Conservation (phyloP, 805 yeast genomes). For the Wickerhamiella sergipiensis region DNA sequence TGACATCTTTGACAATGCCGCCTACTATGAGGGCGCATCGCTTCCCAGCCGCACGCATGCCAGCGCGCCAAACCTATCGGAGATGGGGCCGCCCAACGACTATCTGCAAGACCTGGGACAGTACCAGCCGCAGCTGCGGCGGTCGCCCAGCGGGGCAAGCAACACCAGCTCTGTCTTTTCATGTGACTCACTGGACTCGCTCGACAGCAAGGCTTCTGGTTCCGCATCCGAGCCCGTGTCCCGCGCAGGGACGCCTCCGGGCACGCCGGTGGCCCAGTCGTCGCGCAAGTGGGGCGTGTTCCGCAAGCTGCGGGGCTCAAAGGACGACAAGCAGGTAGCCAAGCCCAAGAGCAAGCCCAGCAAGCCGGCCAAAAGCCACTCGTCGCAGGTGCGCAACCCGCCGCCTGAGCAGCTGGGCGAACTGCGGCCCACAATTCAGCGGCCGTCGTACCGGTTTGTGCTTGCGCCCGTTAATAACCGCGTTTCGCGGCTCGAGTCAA, state of each 20-base stretch:
- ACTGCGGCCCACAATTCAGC: constrained; percentile 20
- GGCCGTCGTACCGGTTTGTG: constrained; percentile 20
- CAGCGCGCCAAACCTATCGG: not conserved
- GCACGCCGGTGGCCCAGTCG: not conserved
- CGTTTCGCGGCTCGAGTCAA: constrained; percentile 1
- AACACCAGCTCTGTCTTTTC: not conserved
- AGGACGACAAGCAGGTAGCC: not conserved
- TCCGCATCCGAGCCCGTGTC: not conserved
- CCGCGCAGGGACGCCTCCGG: not conserved
- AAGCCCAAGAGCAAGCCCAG: not conserved
- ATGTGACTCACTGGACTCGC: not conserved
- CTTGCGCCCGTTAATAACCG: constrained; percentile 11
- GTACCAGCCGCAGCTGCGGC: not conserved
- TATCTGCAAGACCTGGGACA: not conserved
- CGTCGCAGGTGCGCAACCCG: constrained; percentile 11
- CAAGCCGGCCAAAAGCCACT: not conserved
- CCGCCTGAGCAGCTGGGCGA: constrained; percentile 21
- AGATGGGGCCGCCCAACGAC: not conserved
- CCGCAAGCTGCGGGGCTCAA: not conserved
- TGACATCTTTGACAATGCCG: constrained; percentile 27
- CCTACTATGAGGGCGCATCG: constrained; percentile 15
- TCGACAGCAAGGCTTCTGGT: not conserved
- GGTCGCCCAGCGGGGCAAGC: not conserved
- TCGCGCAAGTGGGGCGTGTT: constrained; percentile 1
- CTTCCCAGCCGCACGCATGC: not conserved